Evolutionary conservation across 2,329 filamentous ascomycete species (phyloP), one percentile per base, ranked within the genome.

Genomic region (Arthrobotrys iridis): DNA sequence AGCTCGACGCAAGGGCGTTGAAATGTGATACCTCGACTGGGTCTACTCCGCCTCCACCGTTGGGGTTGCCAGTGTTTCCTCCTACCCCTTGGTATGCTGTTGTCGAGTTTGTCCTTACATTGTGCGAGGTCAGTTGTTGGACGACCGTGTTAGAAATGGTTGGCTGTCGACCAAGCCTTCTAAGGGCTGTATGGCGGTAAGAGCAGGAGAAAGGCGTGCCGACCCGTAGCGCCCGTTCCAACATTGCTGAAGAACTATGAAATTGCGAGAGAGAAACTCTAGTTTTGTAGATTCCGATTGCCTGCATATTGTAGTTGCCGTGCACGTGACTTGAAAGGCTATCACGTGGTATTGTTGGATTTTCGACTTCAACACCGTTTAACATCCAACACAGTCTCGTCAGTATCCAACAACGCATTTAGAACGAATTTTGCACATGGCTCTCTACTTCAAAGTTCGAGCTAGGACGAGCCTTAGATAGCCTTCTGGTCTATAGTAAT

Each of bases 11-110:
- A 80, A 99, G 92, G 77, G 89, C 89, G 80, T 93, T 93, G 87
- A 99, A 99, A 85, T 99, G 95, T 15, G 91, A 91, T 77, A 99
- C 88, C 84, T 99, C 94, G 78, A 90, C 88, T 62, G 91, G 87
- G 80, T 96, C 96, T 83, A 99, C 92, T 65, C 92, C 93, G 52
- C 90, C 89, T 79, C 74, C 66, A 46, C 63, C 50, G 33, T 37
- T 66, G 3, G 57, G 45, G 20, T 28, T 63, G 37, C 28, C 70
- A 58, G 45, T 15, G 30, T 11, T 60, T 37, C 37, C 48, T 24
- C 48, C 46, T 3, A 43, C 37, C 26, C 45, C 41, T 66, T 67
- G 70, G 70, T 66, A 67, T 66, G 70, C 37, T 67, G 70, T 62
- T 30, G 62, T 62, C 18, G 70, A 74, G 24, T 57, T 59, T 41